Base-by-base conservation (phyloP, 2,329 filamentous ascomycete genomes). In the Alternaria gansuensis region DNA sequence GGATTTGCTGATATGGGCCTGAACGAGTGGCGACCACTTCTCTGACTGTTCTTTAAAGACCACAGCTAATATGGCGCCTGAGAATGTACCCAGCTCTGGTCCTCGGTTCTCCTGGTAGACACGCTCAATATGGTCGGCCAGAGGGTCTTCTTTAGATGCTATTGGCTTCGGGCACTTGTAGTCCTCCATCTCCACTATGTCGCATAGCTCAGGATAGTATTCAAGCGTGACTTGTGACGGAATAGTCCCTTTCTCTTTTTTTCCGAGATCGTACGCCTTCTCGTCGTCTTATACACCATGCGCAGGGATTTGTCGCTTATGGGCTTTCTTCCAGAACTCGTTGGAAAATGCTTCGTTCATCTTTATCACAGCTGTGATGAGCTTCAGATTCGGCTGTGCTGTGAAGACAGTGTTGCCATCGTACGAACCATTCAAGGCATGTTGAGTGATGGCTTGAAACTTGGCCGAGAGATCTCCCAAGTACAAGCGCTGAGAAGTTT, bases 21-120 rank as follows among this genome's bases (percentile, higher is more conserved):
- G 57, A 0, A 82, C 79, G 1, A 89, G 67, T 0, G 58, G 45
- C 0, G 76, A 65, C 87, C 87, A 89, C 14, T 84, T 86, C 11
- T 66, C 60, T 0, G 85, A 81, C 56, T 89, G 86, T 33, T 82
- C 80, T 34, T 44, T 67, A 43, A 65, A 67, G 14, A 50, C 51
- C n/a, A 39, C 40, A 23, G 54, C 24, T 17, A 67, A 54, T 36
- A 67, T 67, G 4, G 62, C 26, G 10, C 62, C 59, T 7, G 37
- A 48, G 39, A 64, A 64, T 26, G 24, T 50, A 37, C 46, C 33
- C 46, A 50, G 36, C 17, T 50, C 46, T 36, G 36, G 31, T 45
- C 21, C 59, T 31, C 37, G 59, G 46, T 28, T 53, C 26, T 40
- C 40, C 41, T 45, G n/a, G 29, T 45, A 45, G n/a, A 54, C 40